Conservation (phyloP, 768 basidiomycete species). For the Rhodotorula diobovata region DNA sequence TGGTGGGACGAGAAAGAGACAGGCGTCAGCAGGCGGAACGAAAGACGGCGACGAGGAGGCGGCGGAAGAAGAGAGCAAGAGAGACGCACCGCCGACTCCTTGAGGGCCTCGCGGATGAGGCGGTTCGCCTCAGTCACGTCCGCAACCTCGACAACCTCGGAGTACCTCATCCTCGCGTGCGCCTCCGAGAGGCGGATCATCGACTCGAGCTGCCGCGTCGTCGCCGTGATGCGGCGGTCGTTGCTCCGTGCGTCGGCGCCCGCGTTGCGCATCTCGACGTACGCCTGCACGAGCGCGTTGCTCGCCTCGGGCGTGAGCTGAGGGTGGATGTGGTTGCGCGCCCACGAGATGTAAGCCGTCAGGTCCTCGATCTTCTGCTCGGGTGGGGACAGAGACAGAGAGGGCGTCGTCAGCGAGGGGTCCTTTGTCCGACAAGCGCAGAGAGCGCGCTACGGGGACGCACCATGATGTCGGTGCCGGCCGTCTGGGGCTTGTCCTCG, state of each 20-base stretch:
- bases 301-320: constrained; percentile 79
- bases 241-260: constrained; percentile 78
- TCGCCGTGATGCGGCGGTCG: constrained; percentile 95
- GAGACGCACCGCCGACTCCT: constrained; percentile 62
- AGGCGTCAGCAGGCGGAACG: no score
- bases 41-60: not conserved
- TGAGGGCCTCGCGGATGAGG: constrained; percentile 94
- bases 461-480: constrained; percentile 70
- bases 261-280: constrained; percentile 89
- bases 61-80: not conserved
- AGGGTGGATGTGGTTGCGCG: constrained; percentile 78
- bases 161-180: constrained; percentile 93
- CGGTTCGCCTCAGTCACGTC: constrained; percentile 90
- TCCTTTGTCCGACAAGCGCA: not conserved
- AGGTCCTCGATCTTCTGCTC: constrained; percentile 78
- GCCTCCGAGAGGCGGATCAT: constrained; percentile 90
- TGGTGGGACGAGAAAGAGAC: not conserved
- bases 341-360: constrained; percentile 90
- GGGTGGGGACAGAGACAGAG: not conserved
- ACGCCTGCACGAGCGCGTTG: constrained; percentile 74
- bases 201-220: constrained; percentile 91
- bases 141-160: constrained; percentile 69
- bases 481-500: constrained; percentile 73
- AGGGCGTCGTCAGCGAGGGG: not conserved
- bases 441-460: constrained; percentile 42